Base-by-base conservation (phyloP, 1,284 basidiomycete species). In the Cryptococcus hybrid region DNA sequence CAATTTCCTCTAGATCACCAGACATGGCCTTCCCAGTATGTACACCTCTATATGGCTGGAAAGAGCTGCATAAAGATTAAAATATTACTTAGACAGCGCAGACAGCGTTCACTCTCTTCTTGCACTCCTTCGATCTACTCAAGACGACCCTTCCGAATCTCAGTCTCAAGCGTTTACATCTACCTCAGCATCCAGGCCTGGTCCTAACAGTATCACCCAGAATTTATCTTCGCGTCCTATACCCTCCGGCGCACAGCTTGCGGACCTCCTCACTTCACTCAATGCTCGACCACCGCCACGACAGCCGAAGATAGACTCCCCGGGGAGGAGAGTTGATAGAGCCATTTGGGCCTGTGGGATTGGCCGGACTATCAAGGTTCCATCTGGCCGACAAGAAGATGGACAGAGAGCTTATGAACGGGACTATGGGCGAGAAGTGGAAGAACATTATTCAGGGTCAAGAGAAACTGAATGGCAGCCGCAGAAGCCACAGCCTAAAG, bases 271-370 rank as follows among this genome's bases (percentile, higher is more conserved):
- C 38, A 53, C 62, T 30, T 70, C 68, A 9, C 60, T 72, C 7
- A 59, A 56, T 36, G 52, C 40, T 47, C 58, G 40, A 36, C 60
- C 51, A 34, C 12, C 51, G 13, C 94, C 34, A 83, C 91, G 69
- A 92, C 90, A 37, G 36, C n/a, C 12, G 82, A 84, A 44, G 12
- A 13, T n/a, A 44, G 43, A n/a, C 40, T 70, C 68, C 11, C 30
- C 7, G 24, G 43, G n/a, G 13, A 85, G 56, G 57, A 18, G 51
- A 55, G n/a, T 52, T 71, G 40, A 65, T 75, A 7, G 65, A 73
- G 51, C 69, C 70, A 0, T 75, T 75, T 49, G 73, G 73, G 5
- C 73, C 73, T 1, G 66, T 74, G 3, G 60, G 56, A 34, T 52
- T 34, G 24, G 46, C 61, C 24, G 49, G 43, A 12, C 63, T 58